Evolutionary conservation across 176 grass and related monocot species (phyloP).

Genomic region (Carex cristatella): DNA sequence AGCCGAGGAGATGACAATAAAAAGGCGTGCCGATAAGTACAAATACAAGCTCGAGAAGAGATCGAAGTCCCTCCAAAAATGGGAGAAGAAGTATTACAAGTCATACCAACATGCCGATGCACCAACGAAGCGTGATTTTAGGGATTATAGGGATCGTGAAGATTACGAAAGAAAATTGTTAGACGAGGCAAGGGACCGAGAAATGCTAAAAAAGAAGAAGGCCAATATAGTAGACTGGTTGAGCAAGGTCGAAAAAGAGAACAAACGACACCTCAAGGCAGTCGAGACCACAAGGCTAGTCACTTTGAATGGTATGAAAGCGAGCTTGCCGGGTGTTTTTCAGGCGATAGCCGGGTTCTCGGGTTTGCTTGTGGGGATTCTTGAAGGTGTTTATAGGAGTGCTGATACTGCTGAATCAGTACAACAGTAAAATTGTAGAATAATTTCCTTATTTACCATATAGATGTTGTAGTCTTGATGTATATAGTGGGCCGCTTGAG

Average conservation of each 20-base stretch:
- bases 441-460: not conserved
- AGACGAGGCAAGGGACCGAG: conserved; percentile 41
- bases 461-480: not conserved
- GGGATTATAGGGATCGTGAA: conserved; percentile 38
- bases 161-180: conserved; percentile 45
- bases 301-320: conserved; percentile 83
- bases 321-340: conserved; percentile 76
- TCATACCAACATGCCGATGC: conserved; percentile 28
- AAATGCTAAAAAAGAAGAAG: conserved; percentile 79
- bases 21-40: conserved; percentile 39
- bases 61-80: conserved; percentile 48
- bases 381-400: conserved; percentile 60
- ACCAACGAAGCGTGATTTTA: not conserved
- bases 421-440: conserved; percentile 27
- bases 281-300: conserved; percentile 58
- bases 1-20: conserved; percentile 79
- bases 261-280: conserved; percentile 64
- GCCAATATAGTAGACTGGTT: conserved; percentile 55
- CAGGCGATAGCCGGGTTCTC: conserved; percentile 86
- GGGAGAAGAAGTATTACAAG: conserved; percentile 86
- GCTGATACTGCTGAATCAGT: conserved; percentile 53
- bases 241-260: conserved; percentile 86
- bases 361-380: conserved; percentile 53
- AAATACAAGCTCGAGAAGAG: conserved; percentile 85
- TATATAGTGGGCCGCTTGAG: not conserved